phyloP scores from a whole-genome alignment of 1,284 basidiomycete genomes.

The Cystobasidium slooffiae region DNA sequence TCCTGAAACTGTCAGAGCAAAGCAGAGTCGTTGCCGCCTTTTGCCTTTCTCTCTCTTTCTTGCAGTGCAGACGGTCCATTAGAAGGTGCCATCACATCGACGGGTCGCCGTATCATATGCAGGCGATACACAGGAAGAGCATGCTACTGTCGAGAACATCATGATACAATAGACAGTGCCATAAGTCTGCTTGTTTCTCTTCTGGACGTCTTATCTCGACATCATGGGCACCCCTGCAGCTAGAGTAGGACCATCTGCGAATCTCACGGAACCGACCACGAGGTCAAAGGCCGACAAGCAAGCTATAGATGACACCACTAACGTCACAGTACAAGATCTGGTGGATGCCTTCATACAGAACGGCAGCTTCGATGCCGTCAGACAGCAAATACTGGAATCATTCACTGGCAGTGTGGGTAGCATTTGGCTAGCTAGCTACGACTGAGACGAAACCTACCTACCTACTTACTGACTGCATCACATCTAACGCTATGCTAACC shows the following conservation, averaged over 20 bases:
- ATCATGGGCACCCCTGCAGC: slow-evolving; percentile 1
- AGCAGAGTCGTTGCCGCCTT: not conserved
- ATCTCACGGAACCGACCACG: not conserved
- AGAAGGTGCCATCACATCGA: too few relatives aligned
- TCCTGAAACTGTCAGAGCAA: not conserved
- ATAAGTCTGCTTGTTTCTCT: too few relatives aligned
- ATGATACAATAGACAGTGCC: too few relatives aligned
- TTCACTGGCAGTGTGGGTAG: slow-evolving; percentile 32
- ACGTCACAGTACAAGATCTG: slow-evolving; percentile 29
- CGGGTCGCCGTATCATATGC: too few relatives aligned
- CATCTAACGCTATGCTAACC: not conserved
- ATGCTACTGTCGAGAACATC: too few relatives aligned
- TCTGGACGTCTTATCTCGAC: too few relatives aligned
- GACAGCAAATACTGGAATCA: slow-evolving; percentile 13
- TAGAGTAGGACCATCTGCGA: not conserved
- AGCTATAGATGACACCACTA: not conserved
- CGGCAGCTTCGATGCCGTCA: slow-evolving; percentile 29
- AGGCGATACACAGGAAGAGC: too few relatives aligned
- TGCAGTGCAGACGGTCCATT: too few relatives aligned
- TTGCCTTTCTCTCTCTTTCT: too few relatives aligned
- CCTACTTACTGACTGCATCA: not conserved
- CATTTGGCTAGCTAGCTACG: not conserved
- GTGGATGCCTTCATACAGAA: slow-evolving; percentile 33
- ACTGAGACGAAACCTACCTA: too few relatives aligned
- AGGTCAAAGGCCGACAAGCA: not conserved